Evolutionary conservation across 495 filamentous ascomycete species (phyloP).

Genomic region (Recurvomyces mirabilis): DNA sequence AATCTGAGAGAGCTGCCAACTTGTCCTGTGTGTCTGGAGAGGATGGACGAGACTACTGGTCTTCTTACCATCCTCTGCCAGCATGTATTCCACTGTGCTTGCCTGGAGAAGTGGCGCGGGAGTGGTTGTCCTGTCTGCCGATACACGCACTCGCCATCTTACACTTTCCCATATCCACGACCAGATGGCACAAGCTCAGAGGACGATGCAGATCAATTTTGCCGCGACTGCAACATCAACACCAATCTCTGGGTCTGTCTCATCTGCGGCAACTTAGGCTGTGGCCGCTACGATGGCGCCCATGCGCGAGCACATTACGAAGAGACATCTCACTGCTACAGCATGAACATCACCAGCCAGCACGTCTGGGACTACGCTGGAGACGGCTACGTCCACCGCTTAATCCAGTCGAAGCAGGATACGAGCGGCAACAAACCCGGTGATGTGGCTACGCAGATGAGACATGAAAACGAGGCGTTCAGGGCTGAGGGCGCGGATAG

Average conservation of each 20-base stretch:
- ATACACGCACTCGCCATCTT: conserved; percentile 49
- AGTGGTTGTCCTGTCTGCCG: conserved; percentile 90
- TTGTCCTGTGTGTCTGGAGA: conserved; percentile 90
- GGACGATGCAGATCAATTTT: conserved; percentile 39
- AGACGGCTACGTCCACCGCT: conserved; percentile 88
- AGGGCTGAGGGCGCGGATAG: conserved; percentile 46
- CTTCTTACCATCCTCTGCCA: conserved; percentile 93
- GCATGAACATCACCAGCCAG: conserved; percentile 83
- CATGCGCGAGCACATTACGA: conserved; percentile 94
- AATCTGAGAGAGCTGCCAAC: conserved; percentile 85
- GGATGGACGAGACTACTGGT: conserved; percentile 95
- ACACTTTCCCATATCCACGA: conserved; percentile 23
- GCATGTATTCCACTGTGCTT: conserved; percentile 96
- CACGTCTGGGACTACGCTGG: conserved; percentile 96
- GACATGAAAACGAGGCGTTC: conserved; percentile 27
- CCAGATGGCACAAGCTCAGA: conserved; percentile 19
- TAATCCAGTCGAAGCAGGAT: conserved; percentile 84
- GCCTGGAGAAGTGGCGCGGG: conserved; percentile 91
- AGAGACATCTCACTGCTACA: conserved; percentile 75
- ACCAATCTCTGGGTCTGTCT: conserved; percentile 76
- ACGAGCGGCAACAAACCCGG: conserved; percentile 58
- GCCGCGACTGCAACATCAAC: conserved; percentile 62
- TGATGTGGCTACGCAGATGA: conserved; percentile 52
- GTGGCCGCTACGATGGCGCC: conserved; percentile 84
- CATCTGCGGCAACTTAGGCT: conserved; percentile 88